phyloP scores from a whole-genome alignment of 805 yeast species.

The Spencermartinsiella europaea region DNA sequence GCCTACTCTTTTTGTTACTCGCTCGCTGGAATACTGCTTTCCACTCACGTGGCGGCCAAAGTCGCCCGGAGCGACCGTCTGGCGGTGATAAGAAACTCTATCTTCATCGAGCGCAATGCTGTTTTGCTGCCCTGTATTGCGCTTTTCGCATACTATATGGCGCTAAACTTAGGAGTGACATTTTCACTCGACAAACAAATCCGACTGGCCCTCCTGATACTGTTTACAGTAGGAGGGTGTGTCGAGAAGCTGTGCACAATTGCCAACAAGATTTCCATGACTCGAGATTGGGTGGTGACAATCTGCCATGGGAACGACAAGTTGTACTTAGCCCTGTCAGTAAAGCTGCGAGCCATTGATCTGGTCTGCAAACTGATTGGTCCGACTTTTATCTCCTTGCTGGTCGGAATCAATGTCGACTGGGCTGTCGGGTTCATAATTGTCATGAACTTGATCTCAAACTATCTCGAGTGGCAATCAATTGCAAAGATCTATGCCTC shows the following conservation, averaged over 20 bases:
- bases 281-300: constrained; percentile 40
- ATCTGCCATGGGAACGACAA: constrained; percentile 27
- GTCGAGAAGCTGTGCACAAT: constrained; percentile 33
- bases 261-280: constrained; percentile 35
- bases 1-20: constrained; percentile 33
- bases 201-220: constrained; percentile 7
- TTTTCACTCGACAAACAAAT: neutral
- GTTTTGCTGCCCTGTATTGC: constrained; percentile 26
- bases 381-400: constrained; percentile 35
- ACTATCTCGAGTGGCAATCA: constrained; percentile 32
- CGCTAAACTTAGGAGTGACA: neutral
- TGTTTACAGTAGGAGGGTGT: constrained; percentile 31
- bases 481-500: constrained; percentile 33
- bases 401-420: constrained; percentile 26
- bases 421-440: constrained; percentile 29
- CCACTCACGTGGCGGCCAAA: constrained; percentile 28
- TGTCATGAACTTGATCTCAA: constrained; percentile 28
- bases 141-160: constrained; percentile 13
- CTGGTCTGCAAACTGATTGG: constrained; percentile 36
- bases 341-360: constrained; percentile 37
- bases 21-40: constrained; percentile 27
- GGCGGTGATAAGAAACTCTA: constrained; percentile 32
- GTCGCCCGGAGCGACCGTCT: constrained; percentile 32
- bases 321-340: constrained; percentile 28
- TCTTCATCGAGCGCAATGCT: constrained; percentile 31